A percentile compares a stretch with the other conserved stretches of the same genome.
Conservation (phyloP, 176 grass and related monocot genomes). For the Triticum urartu region DNA sequence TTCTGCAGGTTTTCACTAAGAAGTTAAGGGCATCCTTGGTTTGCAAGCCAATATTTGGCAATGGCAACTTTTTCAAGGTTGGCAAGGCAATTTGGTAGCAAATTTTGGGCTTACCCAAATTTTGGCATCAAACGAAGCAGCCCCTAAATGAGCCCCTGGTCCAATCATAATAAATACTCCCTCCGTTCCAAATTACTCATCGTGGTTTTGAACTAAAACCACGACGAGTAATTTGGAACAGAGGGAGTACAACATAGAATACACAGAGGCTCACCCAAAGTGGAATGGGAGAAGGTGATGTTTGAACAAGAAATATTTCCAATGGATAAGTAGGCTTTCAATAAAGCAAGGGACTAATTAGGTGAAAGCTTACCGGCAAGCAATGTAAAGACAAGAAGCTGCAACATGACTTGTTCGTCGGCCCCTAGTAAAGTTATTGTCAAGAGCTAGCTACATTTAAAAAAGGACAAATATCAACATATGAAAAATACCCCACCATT, state of each 20-base stretch:
- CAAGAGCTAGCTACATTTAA: slow-evolving; percentile 81
- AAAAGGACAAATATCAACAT: slow-evolving; percentile 31
- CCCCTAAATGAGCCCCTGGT: neutral
- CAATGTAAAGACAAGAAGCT: slow-evolving; percentile 89
- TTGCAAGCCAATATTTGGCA: slow-evolving; percentile 3
- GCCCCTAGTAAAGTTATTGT: slow-evolving; percentile 80
- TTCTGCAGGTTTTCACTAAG: neutral
- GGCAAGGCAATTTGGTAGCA: neutral
- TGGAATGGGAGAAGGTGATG: neutral
- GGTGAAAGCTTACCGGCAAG: slow-evolving; percentile 57
- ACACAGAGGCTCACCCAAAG: neutral
- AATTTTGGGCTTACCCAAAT: neutral
- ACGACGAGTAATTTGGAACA: too few relatives aligned
- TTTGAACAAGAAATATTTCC: slow-evolving; percentile 4
- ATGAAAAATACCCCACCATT: neutral
- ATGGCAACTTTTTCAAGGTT: neutral
- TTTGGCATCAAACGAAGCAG: neutral
- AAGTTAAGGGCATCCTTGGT: neutral
- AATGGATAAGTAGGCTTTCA: neutral
- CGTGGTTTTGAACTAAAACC: too few relatives aligned
- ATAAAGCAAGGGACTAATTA: slow-evolving; percentile 1
- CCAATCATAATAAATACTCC: neutral
- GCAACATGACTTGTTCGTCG: slow-evolving; percentile 71
- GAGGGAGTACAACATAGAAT: neutral
- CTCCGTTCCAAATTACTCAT: too few relatives aligned